These are phyloP conservation scores for Malassezia vespertilionis DNA, from an alignment of 1,284 basidiomycete species.

Conservation along the genomic window DNA sequence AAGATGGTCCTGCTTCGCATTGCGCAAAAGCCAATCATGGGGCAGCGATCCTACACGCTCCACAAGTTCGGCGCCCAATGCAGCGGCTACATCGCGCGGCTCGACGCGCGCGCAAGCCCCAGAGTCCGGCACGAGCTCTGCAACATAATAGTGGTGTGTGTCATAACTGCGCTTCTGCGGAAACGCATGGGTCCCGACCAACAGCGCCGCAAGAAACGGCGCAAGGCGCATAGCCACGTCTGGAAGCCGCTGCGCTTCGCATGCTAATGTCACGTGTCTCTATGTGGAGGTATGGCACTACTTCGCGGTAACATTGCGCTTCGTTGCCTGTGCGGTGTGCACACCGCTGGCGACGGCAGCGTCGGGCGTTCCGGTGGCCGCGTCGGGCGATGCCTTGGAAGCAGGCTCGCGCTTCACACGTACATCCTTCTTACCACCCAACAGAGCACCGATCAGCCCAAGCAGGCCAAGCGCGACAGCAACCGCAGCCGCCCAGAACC, in stretches of 20 bases:
- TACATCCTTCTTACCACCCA: no score
- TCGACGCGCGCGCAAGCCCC: constrained; percentile 26
- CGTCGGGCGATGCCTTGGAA: no score
- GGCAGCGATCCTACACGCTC: constrained; percentile 74
- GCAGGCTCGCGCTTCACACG: no score
- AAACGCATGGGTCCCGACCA: neutral
- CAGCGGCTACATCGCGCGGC: constrained; percentile 50
- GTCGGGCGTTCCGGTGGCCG: no score
- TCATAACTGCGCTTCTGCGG: constrained; percentile 53
- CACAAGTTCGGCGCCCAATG: constrained; percentile 71
- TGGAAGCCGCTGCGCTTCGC: no score
- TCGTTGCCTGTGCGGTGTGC: no score
- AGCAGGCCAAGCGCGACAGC: constrained; percentile 32
- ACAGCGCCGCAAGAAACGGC: neutral
- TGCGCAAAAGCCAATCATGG: constrained; percentile 75
- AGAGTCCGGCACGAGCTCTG: constrained; percentile 59
- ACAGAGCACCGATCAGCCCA: constrained; percentile 27
- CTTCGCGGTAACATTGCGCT: no score
- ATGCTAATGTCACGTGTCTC: no score
- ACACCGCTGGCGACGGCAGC: no score
- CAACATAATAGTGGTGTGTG: constrained; percentile 79
- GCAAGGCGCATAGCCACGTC: no score
- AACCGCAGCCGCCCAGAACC: constrained; percentile 30
- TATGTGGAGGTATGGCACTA: no score
- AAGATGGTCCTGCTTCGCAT: constrained; percentile 27